These are phyloP conservation scores for Mortierella sp. DNA, from an alignment of 371 early-diverging fungal genomes.

Conservation along the genomic window DNA sequence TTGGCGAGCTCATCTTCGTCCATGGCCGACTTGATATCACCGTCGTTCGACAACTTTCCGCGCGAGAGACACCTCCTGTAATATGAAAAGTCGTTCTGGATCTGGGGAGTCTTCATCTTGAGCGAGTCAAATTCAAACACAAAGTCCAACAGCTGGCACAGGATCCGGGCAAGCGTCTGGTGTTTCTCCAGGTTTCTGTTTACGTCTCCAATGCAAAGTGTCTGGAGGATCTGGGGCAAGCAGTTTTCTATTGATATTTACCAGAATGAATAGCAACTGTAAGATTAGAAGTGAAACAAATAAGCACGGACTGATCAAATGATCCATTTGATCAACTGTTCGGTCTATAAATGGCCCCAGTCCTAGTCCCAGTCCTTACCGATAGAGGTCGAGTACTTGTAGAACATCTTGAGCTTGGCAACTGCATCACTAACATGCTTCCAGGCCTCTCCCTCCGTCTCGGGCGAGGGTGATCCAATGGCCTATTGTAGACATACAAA, in stretches of 20 bases:
- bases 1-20: conserved; percentile 92
- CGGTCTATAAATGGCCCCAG: not conserved
- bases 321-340: not conserved
- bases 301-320: not conserved
- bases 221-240: conserved; percentile 81
- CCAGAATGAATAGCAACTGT: not conserved
- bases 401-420: conserved; percentile 81
- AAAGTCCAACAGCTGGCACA: conserved; percentile 89
- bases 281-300: not conserved
- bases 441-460: conserved; percentile 92
- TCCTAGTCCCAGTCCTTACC: conserved; percentile 59
- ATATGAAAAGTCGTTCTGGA: conserved; percentile 98
- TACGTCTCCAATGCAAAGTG: conserved; percentile 82
- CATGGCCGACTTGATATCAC: conserved; percentile 73
- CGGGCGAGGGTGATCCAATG: conserved; percentile 83
- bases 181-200: conserved; percentile 76
- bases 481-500: conserved; percentile 65
- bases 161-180: conserved; percentile 82
- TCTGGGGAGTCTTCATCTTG: conserved; percentile 93
- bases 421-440: conserved; percentile 85
- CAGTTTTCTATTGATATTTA: conserved; percentile 69
- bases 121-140: conserved; percentile 92
- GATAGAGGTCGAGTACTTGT: conserved; percentile 79
- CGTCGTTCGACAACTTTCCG: conserved; percentile 73
- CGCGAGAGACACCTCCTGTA: conserved; percentile 93